Evolutionary conservation across 2,329 filamentous ascomycete genomes (phyloP).

Genomic region (Cercospora canescens): DNA sequence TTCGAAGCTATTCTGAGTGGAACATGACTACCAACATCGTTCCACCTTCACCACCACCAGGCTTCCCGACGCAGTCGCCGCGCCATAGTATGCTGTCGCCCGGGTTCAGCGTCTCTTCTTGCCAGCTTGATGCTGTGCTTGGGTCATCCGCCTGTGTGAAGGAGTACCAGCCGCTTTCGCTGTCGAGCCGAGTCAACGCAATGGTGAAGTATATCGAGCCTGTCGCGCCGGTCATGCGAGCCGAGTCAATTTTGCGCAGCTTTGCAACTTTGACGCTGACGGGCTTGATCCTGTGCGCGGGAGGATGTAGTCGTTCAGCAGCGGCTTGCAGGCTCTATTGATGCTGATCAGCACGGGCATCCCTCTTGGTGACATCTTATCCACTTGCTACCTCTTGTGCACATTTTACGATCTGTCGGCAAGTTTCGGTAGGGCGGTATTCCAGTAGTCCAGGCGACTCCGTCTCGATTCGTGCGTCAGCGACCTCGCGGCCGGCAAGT

Average conservation of each 20-base stretch:
- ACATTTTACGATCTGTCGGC: background rate
- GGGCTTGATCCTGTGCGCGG: background rate
- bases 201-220: background rate
- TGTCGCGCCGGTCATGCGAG: background rate
- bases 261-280: background rate
- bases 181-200: background rate
- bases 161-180: background rate
- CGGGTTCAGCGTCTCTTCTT: background rate
- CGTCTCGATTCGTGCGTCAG: background rate
- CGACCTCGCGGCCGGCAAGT: background rate
- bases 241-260: background rate
- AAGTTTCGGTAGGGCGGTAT: background rate
- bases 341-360: background rate
- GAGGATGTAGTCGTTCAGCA: background rate
- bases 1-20: background rate
- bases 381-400: background rate
- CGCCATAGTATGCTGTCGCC: background rate
- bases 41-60: background rate
- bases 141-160: background rate
- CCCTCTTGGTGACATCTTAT: background rate
- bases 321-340: background rate
- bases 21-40: background rate
- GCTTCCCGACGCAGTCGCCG: background rate
- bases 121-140: background rate
- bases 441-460: background rate